A percentile compares a stretch with the other conserved stretches of the same genome.
Evolutionary conservation across 805 yeast genomes (phyloP).

Genomic region (Teunomyces kruisii): DNA sequence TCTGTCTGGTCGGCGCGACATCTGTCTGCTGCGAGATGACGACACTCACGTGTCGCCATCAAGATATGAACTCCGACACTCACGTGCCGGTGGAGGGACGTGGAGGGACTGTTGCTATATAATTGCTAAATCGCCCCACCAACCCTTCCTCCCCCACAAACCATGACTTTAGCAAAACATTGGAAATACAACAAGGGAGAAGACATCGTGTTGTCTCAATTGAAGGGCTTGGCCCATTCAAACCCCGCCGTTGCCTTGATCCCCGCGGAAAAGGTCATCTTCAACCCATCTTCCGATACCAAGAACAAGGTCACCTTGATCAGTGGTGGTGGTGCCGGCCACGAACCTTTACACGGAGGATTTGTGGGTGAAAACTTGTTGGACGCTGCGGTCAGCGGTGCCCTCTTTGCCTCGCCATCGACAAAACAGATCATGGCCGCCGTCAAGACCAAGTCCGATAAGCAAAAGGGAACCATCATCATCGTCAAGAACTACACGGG

Average conservation of each 20-base stretch:
- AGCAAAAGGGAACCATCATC: slow-evolving; percentile 64
- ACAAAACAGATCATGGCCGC: slow-evolving; percentile 81
- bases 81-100: neutral
- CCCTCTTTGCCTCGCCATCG: slow-evolving; percentile 93
- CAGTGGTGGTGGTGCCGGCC: slow-evolving; percentile 96
- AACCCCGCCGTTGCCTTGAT: slow-evolving; percentile 57
- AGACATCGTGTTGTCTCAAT: slow-evolving; percentile 47
- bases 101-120: neutral
- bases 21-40: no score
- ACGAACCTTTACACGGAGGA: slow-evolving; percentile 92
- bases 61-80: no score
- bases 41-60: no score
- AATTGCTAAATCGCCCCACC: neutral
- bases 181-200: slow-evolving; percentile 47
- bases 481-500: slow-evolving; percentile 94
- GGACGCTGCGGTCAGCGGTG: slow-evolving; percentile 88
- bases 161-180: slow-evolving; percentile 40
- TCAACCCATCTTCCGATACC: slow-evolving; percentile 37
- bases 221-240: slow-evolving; percentile 52
- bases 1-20: no score
- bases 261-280: slow-evolving; percentile 57
- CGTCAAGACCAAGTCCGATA: slow-evolving; percentile 54
- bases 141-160: neutral
- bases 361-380: slow-evolving; percentile 82
- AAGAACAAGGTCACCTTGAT: slow-evolving; percentile 65